phyloP scores from a whole-genome alignment of 345 rosid genomes.

The Cardiospermum halicacabum region DNA sequence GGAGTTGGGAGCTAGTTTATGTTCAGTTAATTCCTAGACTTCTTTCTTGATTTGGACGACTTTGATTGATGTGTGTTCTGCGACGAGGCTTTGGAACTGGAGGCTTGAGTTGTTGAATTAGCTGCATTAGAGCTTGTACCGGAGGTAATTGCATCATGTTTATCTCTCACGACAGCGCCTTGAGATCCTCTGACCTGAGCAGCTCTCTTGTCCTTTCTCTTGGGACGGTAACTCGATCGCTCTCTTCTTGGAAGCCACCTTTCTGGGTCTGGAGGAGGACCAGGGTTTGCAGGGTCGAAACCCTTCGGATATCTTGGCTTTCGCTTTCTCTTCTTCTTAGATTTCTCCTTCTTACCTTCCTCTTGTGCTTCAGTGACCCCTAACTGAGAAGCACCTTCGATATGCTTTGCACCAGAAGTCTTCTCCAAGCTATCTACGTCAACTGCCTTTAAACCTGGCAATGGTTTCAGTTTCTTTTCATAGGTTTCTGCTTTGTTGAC shows the following conservation, averaged over 20 bases:
- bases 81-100: constrained; percentile 41
- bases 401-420: constrained; percentile 82
- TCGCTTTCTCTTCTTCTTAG: constrained; percentile 95
- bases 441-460: constrained; percentile 64
- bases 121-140: constrained; percentile 27
- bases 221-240: constrained; percentile 83
- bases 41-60: constrained; percentile 88
- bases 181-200: constrained; percentile 96
- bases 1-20: constrained; percentile 26
- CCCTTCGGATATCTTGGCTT: constrained; percentile 98
- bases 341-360: constrained; percentile 73
- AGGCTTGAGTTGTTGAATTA: constrained; percentile 38
- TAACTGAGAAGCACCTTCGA: constrained; percentile 41
- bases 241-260: constrained; percentile 98
- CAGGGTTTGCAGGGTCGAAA: constrained; percentile 93
- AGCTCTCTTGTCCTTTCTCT: constrained; percentile 93
- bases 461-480: constrained; percentile 70
- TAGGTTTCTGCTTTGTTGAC: constrained; percentile 85
- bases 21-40: constrained; percentile 59
- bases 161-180: constrained; percentile 77
- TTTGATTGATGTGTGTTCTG: constrained; percentile 46
- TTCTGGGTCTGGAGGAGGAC: constrained; percentile 97
- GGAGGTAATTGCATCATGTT: constrained; percentile 51
- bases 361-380: constrained; percentile 34
- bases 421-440: constrained; percentile 78